phyloP scores from a whole-genome alignment of 2,329 filamentous ascomycete genomes.

The Aspergillus sp. region DNA sequence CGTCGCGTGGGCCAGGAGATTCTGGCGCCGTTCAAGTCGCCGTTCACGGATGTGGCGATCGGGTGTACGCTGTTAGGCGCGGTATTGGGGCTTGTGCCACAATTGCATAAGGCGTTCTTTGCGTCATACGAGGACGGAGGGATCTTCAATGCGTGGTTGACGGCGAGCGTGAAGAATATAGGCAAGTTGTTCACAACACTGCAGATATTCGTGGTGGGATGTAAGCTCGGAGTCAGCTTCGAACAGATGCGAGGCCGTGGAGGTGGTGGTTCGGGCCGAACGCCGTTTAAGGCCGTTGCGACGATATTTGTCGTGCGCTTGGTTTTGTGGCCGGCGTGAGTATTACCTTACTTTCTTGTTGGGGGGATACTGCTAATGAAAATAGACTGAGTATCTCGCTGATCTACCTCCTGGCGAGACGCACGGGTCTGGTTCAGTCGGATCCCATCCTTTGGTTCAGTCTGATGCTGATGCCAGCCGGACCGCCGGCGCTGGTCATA shows the following conservation, averaged over 20 bases:
- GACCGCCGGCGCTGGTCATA: constrained; percentile 55
- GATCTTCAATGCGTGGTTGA: constrained; percentile 67
- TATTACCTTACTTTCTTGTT: neutral
- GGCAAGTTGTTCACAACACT: constrained; percentile 64
- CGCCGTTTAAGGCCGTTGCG: neutral
- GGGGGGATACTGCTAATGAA: neutral
- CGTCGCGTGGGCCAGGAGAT: neutral
- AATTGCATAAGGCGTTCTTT: constrained; percentile 64
- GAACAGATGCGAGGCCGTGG: constrained; percentile 39
- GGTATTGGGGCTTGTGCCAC: constrained; percentile 39
- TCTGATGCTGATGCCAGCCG: constrained; percentile 61
- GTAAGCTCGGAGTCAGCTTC: constrained; percentile 60
- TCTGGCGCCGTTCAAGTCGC: neutral
- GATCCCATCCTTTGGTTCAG: constrained; percentile 68
- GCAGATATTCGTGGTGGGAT: constrained; percentile 65
- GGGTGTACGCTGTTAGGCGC: neutral
- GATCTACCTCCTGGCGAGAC: constrained; percentile 56
- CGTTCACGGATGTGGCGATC: neutral
- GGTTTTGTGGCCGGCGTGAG: constrained; percentile 58
- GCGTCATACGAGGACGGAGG: constrained; percentile 57
- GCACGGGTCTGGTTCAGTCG: constrained; percentile 50
- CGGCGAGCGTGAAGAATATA: constrained; percentile 60
- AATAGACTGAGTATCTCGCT: constrained; percentile 50
- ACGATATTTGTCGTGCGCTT: constrained; percentile 57
- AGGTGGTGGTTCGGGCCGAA: constrained; percentile 24